Base-by-base conservation (phyloP, 179 eudicot species). In the Corrigiola litoralis region DNA sequence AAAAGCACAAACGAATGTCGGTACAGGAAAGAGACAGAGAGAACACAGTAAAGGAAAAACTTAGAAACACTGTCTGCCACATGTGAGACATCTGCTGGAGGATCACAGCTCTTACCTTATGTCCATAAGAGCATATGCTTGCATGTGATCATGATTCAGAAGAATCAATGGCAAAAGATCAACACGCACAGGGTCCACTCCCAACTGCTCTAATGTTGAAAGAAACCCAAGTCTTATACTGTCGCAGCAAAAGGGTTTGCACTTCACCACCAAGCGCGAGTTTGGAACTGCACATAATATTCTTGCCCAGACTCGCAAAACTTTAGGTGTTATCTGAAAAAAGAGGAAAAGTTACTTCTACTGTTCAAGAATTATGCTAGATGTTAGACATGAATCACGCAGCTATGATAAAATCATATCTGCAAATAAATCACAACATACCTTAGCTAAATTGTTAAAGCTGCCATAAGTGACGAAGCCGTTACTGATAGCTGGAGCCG, bases 381-480 rank as follows among this genome's bases (percentile, higher is more conserved):
- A 55, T 18, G 16, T 33, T n/a, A 4, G 32, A 38, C n/a, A 57
- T 12, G 2, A 13, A 17, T n/a, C 13, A 42, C 40, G 25, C 23
- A 36, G 13, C 40, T n/a, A 53, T 5, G 21, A 27, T 20, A 4
- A 18, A 36, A 60, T 50, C 6, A 20, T 13, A n/a, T 20, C 58
- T 45, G 18, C 10, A 37, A 40, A 59, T 4, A 5, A 16, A 12
- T 10, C 29, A 20, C 1, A 71, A 17, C 34, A 64, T 79, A 94
- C 99, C 97, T 94, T 94, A 5, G 99, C 99, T 68, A 94, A 80
- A 80, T 94, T 94, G 81, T 94, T 90, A 77, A 94, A 94, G 81
- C 91, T 90, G 45, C 99, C 99, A 72, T 90, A 94, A 38, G 99
- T 94, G 50, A 90, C 75, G 37, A 94, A 94, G 47, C 99, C 97